A percentile compares a stretch with the other conserved stretches of the same genome.
phyloP scores from a whole-genome alignment of 2,329 filamentous ascomycete species.

The Ascochyta lentis region DNA sequence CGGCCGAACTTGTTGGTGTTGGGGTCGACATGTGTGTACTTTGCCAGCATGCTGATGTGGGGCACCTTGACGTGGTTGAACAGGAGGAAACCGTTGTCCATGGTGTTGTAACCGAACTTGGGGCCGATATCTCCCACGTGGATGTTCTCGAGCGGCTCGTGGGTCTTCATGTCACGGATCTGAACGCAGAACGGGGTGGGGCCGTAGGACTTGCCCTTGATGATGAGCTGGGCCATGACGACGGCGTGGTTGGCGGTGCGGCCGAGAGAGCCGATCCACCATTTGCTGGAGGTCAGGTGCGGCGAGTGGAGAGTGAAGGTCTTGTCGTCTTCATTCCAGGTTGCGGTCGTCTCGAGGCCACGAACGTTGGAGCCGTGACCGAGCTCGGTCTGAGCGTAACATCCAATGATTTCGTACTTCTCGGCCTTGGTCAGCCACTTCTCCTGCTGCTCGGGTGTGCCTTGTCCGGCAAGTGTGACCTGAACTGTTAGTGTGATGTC shows the following conservation, averaged over 20 bases:
- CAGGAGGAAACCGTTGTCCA: constrained; percentile 82
- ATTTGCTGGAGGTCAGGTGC: constrained; percentile 76
- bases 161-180: constrained; percentile 63
- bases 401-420: constrained; percentile 76
- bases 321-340: constrained; percentile 75
- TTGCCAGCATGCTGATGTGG: constrained; percentile 73
- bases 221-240: constrained; percentile 78
- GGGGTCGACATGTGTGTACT: constrained; percentile 73
- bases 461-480: constrained; percentile 74
- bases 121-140: constrained; percentile 83
- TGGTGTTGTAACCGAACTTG: constrained; percentile 80
- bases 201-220: constrained; percentile 71
- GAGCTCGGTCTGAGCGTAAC: constrained; percentile 81
- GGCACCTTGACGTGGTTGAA: constrained; percentile 80
- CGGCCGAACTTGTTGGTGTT: constrained; percentile 71
- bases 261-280: constrained; percentile 84
- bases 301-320: constrained; percentile 78
- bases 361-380: constrained; percentile 76
- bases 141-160: constrained; percentile 58
- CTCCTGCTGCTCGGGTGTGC: constrained; percentile 75
- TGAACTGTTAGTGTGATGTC: constrained; percentile 35
- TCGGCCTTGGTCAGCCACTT: constrained; percentile 73
- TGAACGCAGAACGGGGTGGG: constrained; percentile 82
- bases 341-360: constrained; percentile 71
- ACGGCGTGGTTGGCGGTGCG: constrained; percentile 78